These are phyloP conservation scores for Sarocladiaceae sp. DNA, from an alignment of 2,329 filamentous ascomycete genomes.

Conservation along the genomic window DNA sequence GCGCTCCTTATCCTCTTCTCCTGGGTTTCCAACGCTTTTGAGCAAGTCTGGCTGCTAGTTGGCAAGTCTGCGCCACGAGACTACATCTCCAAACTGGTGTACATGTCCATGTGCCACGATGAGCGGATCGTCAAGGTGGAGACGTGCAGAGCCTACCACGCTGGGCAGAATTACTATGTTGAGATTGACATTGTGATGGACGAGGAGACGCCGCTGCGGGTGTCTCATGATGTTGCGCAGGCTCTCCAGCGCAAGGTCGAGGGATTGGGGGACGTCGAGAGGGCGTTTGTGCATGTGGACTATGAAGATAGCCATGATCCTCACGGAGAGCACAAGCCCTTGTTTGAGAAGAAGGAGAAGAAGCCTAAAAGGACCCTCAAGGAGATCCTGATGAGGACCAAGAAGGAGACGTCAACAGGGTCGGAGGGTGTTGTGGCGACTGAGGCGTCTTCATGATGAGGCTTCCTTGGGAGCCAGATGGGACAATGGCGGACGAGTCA, in stretches of 20 bases:
- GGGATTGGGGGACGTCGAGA: slow-evolving; percentile 32
- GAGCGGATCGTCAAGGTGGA: slow-evolving; percentile 50
- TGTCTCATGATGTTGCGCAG: slow-evolving; percentile 56
- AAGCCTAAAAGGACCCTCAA: slow-evolving; percentile 22
- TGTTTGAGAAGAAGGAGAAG: slow-evolving; percentile 25
- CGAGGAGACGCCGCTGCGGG: slow-evolving; percentile 43
- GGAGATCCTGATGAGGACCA: slow-evolving; percentile 21
- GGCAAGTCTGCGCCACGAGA: slow-evolving; percentile 54
- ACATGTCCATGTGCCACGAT: slow-evolving; percentile 49
- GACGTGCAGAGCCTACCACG: slow-evolving; percentile 53
- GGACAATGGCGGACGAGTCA: too few species aligned
- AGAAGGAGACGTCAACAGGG: slow-evolving; percentile 3
- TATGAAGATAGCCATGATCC: slow-evolving; percentile 35
- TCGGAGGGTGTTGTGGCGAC: too few species aligned
- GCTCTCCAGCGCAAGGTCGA: slow-evolving; percentile 55
- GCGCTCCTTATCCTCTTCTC: slow-evolving; percentile 55
- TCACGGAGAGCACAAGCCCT: slow-evolving; percentile 35
- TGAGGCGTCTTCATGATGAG: too few species aligned
- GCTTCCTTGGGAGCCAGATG: too few species aligned
- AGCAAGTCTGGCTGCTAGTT: slow-evolving; percentile 56
- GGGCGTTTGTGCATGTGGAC: slow-evolving; percentile 40
- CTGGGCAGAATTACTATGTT: slow-evolving; percentile 55
- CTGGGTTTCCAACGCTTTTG: slow-evolving; percentile 54
- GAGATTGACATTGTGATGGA: slow-evolving; percentile 58
- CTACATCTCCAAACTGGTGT: slow-evolving; percentile 50